These are phyloP conservation scores for Endocarpon pusillum DNA, from an alignment of 495 filamentous ascomycete species.

Conservation along the genomic window DNA sequence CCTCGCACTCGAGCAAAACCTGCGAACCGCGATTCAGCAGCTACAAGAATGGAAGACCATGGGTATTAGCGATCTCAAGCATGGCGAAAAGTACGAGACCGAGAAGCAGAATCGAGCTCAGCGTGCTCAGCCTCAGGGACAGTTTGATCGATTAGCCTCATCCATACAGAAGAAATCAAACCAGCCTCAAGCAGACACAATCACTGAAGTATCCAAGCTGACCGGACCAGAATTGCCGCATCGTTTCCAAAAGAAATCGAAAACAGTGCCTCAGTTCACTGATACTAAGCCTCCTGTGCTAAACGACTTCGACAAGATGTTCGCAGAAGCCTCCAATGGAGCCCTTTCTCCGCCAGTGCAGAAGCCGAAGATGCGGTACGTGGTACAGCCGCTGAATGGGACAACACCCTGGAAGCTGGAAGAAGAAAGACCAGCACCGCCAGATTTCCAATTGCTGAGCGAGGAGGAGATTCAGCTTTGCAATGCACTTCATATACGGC, in stretches of 20 bases:
- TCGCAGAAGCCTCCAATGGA: constrained; percentile 21
- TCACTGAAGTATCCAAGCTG: constrained; percentile 51
- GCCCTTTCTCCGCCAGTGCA: constrained; percentile 26
- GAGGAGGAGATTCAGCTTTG: constrained; percentile 75
- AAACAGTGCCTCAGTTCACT: constrained; percentile 13
- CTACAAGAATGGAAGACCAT: constrained; percentile 86
- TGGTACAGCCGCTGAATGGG: constrained; percentile 30
- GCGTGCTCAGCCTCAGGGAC: constrained; percentile 50
- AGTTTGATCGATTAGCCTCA: constrained; percentile 63
- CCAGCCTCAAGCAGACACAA: constrained; percentile 48
- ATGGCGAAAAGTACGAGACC: constrained; percentile 85
- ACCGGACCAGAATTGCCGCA: constrained; percentile 60
- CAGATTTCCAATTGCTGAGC: constrained; percentile 72
- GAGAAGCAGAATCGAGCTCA: constrained; percentile 70
- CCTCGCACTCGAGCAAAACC: constrained; percentile 74
- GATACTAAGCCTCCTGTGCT: constrained; percentile 21
- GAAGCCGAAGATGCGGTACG: constrained; percentile 26
- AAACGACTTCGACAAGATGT: constrained; percentile 26
- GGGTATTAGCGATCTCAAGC: constrained; percentile 63
- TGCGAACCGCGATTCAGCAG: constrained; percentile 76
- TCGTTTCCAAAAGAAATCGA: constrained; percentile 30
- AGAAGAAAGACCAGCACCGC: constrained; percentile 47
- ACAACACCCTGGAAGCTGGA: constrained; percentile 50
- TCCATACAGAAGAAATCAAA: constrained; percentile 31
- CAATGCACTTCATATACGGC: constrained; percentile 60